Evolutionary conservation across 78 protist species (phyloP).

Genomic region (Diacronema lutheri): DNA sequence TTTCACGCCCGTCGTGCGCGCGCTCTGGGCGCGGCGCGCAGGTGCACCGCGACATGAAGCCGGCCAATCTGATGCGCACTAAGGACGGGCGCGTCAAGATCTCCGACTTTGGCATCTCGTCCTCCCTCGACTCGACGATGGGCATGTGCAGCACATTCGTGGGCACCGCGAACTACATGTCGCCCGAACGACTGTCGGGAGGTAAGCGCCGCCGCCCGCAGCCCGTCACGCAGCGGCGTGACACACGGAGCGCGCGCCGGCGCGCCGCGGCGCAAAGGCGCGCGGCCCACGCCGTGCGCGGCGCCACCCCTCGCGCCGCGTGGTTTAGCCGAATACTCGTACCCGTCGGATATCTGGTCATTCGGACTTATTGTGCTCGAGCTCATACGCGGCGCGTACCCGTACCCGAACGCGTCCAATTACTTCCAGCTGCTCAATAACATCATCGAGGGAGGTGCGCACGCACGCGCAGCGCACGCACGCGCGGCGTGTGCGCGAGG

Average conservation of each 20-base stretch:
- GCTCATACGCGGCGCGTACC: not conserved
- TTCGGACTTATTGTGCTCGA: slow-evolving; percentile 7
- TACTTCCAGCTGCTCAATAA: not conserved
- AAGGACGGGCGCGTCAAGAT: not conserved
- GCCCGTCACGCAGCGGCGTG: too few species aligned
- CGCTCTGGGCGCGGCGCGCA: too few species aligned
- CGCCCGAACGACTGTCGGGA: slow-evolving; percentile 2
- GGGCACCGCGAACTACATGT: not conserved
- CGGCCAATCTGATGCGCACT: not conserved
- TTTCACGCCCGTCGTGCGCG: too few species aligned
- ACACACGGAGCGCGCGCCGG: too few species aligned
- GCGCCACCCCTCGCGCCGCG: not conserved
- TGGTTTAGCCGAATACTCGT: not conserved
- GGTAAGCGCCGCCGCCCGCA: not conserved
- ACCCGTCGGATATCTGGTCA: slow-evolving; percentile 2
- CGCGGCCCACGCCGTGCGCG: not conserved
- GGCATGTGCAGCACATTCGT: not conserved
- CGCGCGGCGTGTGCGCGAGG: too few species aligned
- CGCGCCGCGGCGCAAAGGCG: too few species aligned
- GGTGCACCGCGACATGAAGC: slow-evolving; percentile 24
- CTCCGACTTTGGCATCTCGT: slow-evolving; percentile 10
- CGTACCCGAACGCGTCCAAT: not conserved
- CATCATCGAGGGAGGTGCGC: not conserved
- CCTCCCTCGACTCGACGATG: not conserved
- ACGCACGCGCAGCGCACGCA: not conserved